Base-by-base conservation (phyloP, 805 yeast species). In the Candida boleticola region DNA sequence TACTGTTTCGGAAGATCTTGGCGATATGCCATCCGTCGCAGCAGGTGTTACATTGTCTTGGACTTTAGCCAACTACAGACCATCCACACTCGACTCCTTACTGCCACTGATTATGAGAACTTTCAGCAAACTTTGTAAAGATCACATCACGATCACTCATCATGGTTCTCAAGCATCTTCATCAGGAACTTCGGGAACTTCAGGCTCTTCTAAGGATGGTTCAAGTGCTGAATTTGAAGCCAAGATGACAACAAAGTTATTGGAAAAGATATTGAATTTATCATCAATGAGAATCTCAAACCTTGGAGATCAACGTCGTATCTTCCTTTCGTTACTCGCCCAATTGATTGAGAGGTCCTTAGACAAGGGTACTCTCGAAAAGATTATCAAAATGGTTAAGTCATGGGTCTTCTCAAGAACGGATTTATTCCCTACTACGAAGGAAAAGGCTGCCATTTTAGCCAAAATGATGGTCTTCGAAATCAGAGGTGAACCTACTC, bases 401-500 rank as follows among this genome's bases (percentile, higher is more conserved):
- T 76, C 76, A 13, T 93, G 99, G 99, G 92, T 90, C 0, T 89
- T 95, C 57, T 79, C 88, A 2, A 79, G 83, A 43, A 71, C 80
- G 3, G 96, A 88, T 49, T 73, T 88, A 18, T 89, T 89, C 70
- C 99, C 99, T 3, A 88, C 98, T 0, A 81, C 85, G 2, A 95
- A 93, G 58, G 99, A 93, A 56, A 93, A 93, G 59, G 96, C 98
- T 1, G 97, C 96, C 0, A 83, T 93, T 31, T 69, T 93, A 43
- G 78, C 90, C 11, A 93, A 93, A 63, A 89, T 95, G 97, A 79
- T 92, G 77, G 85, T 87, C 1, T 90, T 89, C 58, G 98, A 92
- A 55, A 74, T 83, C 34, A 75, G 96, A 48, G 96, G 95, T 3
- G 96, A 92, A 55, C 77, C 87, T 5, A 79, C 86, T 1, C 64